Evolutionary conservation across 2,329 filamentous ascomycete genomes (phyloP).

Genomic region (Colletotrichum aenigma): DNA sequence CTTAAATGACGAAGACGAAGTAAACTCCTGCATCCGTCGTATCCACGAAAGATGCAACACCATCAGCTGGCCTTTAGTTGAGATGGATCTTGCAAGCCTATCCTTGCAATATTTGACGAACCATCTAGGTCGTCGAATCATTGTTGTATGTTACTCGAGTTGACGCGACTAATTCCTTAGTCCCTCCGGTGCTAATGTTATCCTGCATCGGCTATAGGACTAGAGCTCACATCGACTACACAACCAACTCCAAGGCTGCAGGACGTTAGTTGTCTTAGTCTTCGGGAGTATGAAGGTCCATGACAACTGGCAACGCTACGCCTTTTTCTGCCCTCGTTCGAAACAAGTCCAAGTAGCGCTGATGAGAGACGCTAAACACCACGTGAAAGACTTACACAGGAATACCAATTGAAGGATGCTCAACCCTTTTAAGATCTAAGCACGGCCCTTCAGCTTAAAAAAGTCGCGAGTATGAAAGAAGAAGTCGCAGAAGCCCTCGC

Average conservation of each 20-base stretch:
- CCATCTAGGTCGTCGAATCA: background rate
- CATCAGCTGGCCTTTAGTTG: background rate
- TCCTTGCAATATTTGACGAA: background rate
- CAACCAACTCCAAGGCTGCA: background rate
- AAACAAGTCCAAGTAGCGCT: background rate
- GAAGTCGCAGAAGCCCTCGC: background rate
- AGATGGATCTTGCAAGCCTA: background rate
- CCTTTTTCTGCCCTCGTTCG: background rate
- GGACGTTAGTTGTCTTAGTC: background rate
- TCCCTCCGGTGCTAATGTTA: background rate
- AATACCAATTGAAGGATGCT: background rate
- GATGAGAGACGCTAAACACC: background rate
- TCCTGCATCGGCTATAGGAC: background rate
- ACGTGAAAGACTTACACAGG: background rate
- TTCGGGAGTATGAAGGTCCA: background rate
- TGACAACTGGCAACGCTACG: conserved; percentile 19
- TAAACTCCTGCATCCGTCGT: background rate
- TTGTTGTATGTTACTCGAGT: background rate
- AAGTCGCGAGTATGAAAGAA: background rate
- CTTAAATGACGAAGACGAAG: background rate
- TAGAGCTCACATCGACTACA: background rate
- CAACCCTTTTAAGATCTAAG: background rate
- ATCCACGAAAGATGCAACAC: background rate
- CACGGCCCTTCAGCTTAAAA: background rate
- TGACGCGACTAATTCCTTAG: background rate